These are phyloP conservation scores for Fomitiporia mediterranea DNA, from an alignment of 1,284 basidiomycete genomes.

Conservation along the genomic window DNA sequence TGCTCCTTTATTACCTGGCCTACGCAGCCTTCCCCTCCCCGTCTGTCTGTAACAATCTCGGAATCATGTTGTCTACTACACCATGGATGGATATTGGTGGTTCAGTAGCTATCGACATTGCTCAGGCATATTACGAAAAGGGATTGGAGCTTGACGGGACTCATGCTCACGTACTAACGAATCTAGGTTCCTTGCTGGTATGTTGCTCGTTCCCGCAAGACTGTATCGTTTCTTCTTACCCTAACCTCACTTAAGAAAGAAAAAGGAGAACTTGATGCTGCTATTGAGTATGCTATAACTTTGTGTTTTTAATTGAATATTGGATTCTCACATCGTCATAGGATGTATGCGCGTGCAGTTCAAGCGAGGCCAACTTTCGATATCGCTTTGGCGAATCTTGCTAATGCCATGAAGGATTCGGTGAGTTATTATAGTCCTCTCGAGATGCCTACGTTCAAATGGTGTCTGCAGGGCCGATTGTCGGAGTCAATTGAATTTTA, in stretches of 20 bases:
- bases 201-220: not conserved
- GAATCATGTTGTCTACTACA: conserved; percentile 51
- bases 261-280: conserved; percentile 45
- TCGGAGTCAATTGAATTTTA: conserved; percentile 54
- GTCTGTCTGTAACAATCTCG: conserved; percentile 57
- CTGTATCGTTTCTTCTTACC: not conserved
- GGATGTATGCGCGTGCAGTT: conserved; percentile 47
- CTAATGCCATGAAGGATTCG: conserved; percentile 53
- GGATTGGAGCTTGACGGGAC: conserved; percentile 47
- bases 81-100: conserved; percentile 23
- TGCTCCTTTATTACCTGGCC: conserved; percentile 56
- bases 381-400: conserved; percentile 57
- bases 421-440: too few species aligned
- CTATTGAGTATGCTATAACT: conserved; percentile 40
- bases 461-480: conserved; percentile 36
- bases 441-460: not conserved
- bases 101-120: conserved; percentile 36
- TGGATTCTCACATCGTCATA: conserved; percentile 20
- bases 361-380: conserved; percentile 53
- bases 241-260: conserved; percentile 37
- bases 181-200: conserved; percentile 49
- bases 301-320: conserved; percentile 18
- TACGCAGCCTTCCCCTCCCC: conserved; percentile 49
- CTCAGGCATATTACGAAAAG: conserved; percentile 49
- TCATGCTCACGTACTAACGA: conserved; percentile 58